Evolutionary conservation across 2,329 filamentous ascomycete species (phyloP).

Genomic region (Dothideomycetidae sp.): DNA sequence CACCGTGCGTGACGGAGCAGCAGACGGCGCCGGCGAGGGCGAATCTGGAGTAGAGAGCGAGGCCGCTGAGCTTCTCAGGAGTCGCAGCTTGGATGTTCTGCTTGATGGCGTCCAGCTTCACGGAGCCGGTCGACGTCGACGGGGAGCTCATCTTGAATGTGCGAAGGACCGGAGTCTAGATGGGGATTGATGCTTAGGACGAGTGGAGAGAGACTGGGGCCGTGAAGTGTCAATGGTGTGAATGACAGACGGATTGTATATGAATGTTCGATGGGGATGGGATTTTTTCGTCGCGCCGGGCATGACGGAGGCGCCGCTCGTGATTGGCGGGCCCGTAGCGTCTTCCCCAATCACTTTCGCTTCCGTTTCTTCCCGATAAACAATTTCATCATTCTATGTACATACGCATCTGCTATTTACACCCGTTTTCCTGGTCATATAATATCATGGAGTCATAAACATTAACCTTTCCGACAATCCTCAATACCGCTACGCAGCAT

Average conservation of each 20-base stretch:
- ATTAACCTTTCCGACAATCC: too few species aligned
- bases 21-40: conserved; percentile 95
- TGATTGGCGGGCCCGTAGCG: conserved; percentile 2
- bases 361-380: too few species aligned
- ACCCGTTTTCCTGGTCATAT: neutral
- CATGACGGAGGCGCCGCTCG: conserved; percentile 2
- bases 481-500: neutral
- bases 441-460: neutral
- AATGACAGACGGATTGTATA: conserved; percentile 5
- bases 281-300: conserved; percentile 7
- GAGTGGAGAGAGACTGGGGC: conserved; percentile 6
- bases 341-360: neutral
- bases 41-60: conserved; percentile 84
- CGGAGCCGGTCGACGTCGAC: conserved; percentile 35
- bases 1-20: conserved; percentile 96
- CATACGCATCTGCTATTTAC: neutral
- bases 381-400: too few species aligned
- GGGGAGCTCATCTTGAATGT: conserved; percentile 17
- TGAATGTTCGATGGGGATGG: conserved; percentile 7
- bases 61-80: conserved; percentile 43
- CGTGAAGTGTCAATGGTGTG: conserved; percentile 2
- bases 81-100: conserved; percentile 31
- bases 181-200: neutral
- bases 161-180: neutral
- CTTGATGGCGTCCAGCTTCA: conserved; percentile 40